Evolutionary conservation across 2,329 filamentous ascomycete genomes (phyloP).

Genomic region (Metarhizium robertsii): DNA sequence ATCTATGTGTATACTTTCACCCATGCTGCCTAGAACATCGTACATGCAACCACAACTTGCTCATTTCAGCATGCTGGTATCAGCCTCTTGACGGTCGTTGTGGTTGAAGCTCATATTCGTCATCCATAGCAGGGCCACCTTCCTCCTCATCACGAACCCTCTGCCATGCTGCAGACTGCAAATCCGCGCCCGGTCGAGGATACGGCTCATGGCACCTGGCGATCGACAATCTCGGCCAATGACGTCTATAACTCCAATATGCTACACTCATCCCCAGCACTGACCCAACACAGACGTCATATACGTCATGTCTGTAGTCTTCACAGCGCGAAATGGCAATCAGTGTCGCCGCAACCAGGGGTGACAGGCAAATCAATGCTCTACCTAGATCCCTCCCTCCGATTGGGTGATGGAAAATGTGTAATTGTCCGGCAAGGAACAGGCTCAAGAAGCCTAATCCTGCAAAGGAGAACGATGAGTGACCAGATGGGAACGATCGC

Average conservation of each 20-base stretch:
- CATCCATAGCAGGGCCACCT: constrained; percentile 29
- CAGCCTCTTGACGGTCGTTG: constrained; percentile 16
- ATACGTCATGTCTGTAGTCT: constrained; percentile 64
- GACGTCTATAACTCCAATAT: constrained; percentile 57
- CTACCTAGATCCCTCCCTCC: constrained; percentile 43
- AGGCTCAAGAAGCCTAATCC: constrained; percentile 67
- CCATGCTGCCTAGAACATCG: not conserved
- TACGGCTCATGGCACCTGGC: constrained; percentile 48
- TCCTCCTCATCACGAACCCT: constrained; percentile 47
- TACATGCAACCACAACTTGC: not conserved
- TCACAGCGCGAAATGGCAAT: constrained; percentile 61
- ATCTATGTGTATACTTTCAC: not conserved
- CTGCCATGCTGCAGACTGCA: constrained; percentile 23
- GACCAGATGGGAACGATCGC: constrained; percentile 75
- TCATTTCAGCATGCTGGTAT: constrained; percentile 3
- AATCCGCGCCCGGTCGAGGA: constrained; percentile 32
- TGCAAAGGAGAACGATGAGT: constrained; percentile 70
- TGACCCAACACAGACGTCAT: constrained; percentile 55
- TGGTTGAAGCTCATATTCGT: constrained; percentile 13
- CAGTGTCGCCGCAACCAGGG: constrained; percentile 53
- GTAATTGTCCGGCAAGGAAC: constrained; percentile 59
- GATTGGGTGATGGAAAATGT: constrained; percentile 39
- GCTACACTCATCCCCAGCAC: constrained; percentile 50
- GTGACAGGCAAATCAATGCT: constrained; percentile 46
- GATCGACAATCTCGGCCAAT: constrained; percentile 49